Evolutionary conservation across 768 basidiomycete species (phyloP).

Genomic region (Clitopilus passeckerianus): DNA sequence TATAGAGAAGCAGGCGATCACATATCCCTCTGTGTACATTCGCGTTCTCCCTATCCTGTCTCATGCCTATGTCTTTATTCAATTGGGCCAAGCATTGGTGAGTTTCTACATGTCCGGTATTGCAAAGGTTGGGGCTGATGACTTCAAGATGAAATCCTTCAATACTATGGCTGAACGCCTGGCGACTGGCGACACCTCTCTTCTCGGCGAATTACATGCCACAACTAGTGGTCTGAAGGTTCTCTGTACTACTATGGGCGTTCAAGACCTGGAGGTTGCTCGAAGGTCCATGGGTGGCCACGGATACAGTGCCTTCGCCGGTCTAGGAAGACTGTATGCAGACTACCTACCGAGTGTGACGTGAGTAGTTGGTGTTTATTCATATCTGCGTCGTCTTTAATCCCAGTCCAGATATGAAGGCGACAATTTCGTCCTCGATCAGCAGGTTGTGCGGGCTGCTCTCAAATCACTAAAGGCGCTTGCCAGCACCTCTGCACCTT

Average conservation of each 20-base stretch:
- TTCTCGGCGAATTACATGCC: constrained; percentile 71
- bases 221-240: constrained; percentile 67
- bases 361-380: constrained; percentile 25
- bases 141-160: constrained; percentile 43
- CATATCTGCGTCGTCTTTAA: too few relatives aligned
- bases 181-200: constrained; percentile 49
- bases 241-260: constrained; percentile 44
- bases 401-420: constrained; percentile 54
- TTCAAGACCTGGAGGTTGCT: constrained; percentile 59
- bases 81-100: constrained; percentile 57
- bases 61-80: constrained; percentile 64
- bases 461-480: constrained; percentile 48
- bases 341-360: constrained; percentile 63
- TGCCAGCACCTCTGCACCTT: constrained; percentile 16
- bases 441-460: constrained; percentile 69
- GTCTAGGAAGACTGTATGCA: constrained; percentile 60
- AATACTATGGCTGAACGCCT: constrained; percentile 42
- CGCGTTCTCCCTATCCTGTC: constrained; percentile 69
- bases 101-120: constrained; percentile 9
- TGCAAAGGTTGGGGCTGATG: neutral
- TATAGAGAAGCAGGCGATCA: constrained; percentile 63
- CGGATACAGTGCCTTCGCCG: constrained; percentile 66
- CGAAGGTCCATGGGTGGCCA: constrained; percentile 75
- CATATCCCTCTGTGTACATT: constrained; percentile 69
- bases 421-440: constrained; percentile 74